These are phyloP conservation scores for Myrica gale DNA, from an alignment of 306 rosid genomes.

Conservation along the genomic window DNA sequence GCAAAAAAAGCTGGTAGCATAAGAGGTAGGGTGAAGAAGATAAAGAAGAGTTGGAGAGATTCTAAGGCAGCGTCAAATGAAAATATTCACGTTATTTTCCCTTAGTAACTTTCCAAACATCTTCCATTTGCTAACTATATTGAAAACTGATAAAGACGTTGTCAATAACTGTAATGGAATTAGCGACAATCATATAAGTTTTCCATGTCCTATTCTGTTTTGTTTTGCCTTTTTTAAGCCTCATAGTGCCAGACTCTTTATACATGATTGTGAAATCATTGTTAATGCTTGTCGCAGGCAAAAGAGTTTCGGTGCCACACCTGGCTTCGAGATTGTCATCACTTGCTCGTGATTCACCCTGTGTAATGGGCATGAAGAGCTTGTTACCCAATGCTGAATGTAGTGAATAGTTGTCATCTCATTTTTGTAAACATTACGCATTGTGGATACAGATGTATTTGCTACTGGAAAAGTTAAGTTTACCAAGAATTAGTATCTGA, in stretches of 20 bases:
- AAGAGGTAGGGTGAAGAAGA: background rate
- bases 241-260: background rate
- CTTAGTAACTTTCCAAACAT: background rate
- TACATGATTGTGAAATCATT: background rate
- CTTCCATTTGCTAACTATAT: background rate
- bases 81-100: background rate
- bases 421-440: background rate
- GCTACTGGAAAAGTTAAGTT: background rate
- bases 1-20: background rate
- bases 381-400: background rate
- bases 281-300: background rate
- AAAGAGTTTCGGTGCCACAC: slow-evolving; percentile 4
- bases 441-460: too few relatives aligned
- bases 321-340: background rate
- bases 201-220: too few relatives aligned
- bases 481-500: background rate
- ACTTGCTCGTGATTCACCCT: background rate
- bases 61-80: background rate
- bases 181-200: too few relatives aligned
- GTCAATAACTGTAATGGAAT: too few relatives aligned
- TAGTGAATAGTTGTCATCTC: background rate
- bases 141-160: too few relatives aligned
- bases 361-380: background rate
- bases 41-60: background rate
- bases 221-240: background rate